Evolutionary conservation across 805 yeast species (phyloP).

Genomic region (Sugiyamaella valdiviana): DNA sequence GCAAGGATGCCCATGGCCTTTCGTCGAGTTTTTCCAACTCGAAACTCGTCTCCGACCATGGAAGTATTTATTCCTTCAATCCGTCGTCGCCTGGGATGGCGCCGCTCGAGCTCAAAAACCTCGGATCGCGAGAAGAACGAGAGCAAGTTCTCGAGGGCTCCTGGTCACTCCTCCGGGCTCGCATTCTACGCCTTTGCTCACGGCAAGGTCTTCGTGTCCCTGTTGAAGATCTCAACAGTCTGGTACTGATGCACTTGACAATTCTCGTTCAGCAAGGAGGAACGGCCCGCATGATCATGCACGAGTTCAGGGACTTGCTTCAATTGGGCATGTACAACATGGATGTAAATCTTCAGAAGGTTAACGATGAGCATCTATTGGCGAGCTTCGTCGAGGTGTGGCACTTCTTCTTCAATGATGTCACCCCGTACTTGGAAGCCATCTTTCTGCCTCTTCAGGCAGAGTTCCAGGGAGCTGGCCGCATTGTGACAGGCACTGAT

Average conservation of each 20-base stretch:
- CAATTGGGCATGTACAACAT: slow-evolving; percentile 35
- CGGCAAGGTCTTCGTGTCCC: slow-evolving; percentile 47
- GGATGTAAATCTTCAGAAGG: slow-evolving; percentile 18
- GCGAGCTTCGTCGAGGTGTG: slow-evolving; percentile 40
- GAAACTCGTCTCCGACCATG: slow-evolving; percentile 35
- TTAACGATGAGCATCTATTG: slow-evolving; percentile 28
- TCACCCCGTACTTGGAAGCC: slow-evolving; percentile 54
- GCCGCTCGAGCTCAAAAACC: slow-evolving; percentile 27
- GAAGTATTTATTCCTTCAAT: slow-evolving; percentile 37
- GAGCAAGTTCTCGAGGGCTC: slow-evolving; percentile 40
- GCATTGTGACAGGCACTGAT: slow-evolving; percentile 33
- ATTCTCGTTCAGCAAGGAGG: slow-evolving; percentile 36
- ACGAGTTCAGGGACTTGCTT: slow-evolving; percentile 43
- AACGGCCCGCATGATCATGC: slow-evolving; percentile 34
- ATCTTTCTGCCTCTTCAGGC: slow-evolving; percentile 54
- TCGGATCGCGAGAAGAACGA: slow-evolving; percentile 30
- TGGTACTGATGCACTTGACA: slow-evolving; percentile 39
- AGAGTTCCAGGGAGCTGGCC: slow-evolving; percentile 43
- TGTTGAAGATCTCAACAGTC: slow-evolving; percentile 50
- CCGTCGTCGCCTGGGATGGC: slow-evolving; percentile 33
- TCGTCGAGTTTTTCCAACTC: slow-evolving; percentile 41
- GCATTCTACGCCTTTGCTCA: slow-evolving; percentile 42
- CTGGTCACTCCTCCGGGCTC: slow-evolving; percentile 42
- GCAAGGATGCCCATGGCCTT: slow-evolving; percentile 36
- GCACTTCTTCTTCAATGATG: slow-evolving; percentile 50